Percentiles rank a stretch among this genome's conserved stretches.
Conservation (phyloP, 306 rosid species). For the Ammopiptanthus mongolicus region DNA sequence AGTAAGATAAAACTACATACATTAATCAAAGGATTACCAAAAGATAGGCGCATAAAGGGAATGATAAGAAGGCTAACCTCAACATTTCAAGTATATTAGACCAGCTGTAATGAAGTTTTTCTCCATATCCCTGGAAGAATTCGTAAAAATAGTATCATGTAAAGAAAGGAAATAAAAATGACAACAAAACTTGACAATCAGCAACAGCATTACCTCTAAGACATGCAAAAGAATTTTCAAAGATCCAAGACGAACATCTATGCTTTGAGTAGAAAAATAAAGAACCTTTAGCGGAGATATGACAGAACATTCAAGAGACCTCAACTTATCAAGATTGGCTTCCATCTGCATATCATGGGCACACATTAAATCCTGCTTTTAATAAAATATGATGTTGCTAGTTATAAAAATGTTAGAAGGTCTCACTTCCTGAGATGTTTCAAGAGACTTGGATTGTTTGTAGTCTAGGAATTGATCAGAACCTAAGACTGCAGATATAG, state of each 20-base stretch:
- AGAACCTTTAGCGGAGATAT: conserved; percentile 82
- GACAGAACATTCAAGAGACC: conserved; percentile 80
- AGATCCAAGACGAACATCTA: conserved; percentile 77
- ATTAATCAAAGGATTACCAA: conserved; percentile 24
- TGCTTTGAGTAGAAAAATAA: conserved; percentile 68
- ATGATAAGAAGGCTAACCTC: conserved; percentile 53
- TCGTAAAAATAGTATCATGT: conserved; percentile 20
- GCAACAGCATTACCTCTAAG: conserved; percentile 65
- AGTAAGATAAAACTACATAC: conserved; percentile 24
- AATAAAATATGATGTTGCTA: conserved; percentile 17
- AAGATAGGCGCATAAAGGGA: neutral
- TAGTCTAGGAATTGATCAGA: conserved; percentile 61
- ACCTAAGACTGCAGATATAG: conserved; percentile 91
- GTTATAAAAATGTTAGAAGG: conserved; percentile 25
- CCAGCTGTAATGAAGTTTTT: conserved; percentile 88
- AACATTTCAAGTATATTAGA: conserved; percentile 83
- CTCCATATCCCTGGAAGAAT: conserved; percentile 78
- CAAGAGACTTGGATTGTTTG: conserved; percentile 39
- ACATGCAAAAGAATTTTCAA: conserved; percentile 94
- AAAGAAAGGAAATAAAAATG: conserved; percentile 12
- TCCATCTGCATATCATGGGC: conserved; percentile 44
- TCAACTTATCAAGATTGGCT: conserved; percentile 39
- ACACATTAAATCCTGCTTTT: conserved; percentile 19
- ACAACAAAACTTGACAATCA: conserved; percentile 20
- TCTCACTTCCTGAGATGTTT: conserved; percentile 55